Evolutionary conservation across 306 rosid genomes (phyloP), one percentile per base, ranked within the genome.

Genomic region (Mimosa pudica): DNA sequence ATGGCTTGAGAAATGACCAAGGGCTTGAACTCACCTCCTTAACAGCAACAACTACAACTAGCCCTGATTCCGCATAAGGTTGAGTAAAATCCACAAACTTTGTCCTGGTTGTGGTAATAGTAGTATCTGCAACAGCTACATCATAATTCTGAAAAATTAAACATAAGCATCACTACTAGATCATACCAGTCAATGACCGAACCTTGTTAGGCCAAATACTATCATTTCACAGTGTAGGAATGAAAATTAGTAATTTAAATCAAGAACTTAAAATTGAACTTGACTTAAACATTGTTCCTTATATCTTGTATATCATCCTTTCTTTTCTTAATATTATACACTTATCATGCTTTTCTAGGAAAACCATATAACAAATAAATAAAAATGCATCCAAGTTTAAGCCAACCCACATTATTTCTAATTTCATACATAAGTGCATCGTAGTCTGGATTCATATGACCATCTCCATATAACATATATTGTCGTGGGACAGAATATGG

Each of bases 21-120:
- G 98, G 91, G 82, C 86, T 85, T 70, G 97, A 85, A 80, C 91
- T 91, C 78, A 7, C 14, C 86, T 85, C 85, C 82, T 81, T 85
- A 70, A 89, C 86, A 2, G 88, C 87, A 86, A 88, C 92, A 83
- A 93, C 91, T 14, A 93, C 90, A 48, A 91, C 87, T 12, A 93
- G 92, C 78, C 97, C 97, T 45, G 98, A 91, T 67, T 85, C 90
- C 87, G 82, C 71, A 79, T 77, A 91, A 75, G 98, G 97, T 80
- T 93, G 98, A 42, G 98, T 93, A 84, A 90, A 93, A 88, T 91
- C 98, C 82, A 91, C 97, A 55, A 85, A 71, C 84, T 84, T 91
- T 46, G 97, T 93, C 81, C 97, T 86, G 51, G 89, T 91, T 41
- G 93, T 93, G 62, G 89, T 88, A 82, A 93, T 93, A 48, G 97